Conservation (phyloP, 495 filamentous ascomycete species). For the Penicillium subrubescens region DNA sequence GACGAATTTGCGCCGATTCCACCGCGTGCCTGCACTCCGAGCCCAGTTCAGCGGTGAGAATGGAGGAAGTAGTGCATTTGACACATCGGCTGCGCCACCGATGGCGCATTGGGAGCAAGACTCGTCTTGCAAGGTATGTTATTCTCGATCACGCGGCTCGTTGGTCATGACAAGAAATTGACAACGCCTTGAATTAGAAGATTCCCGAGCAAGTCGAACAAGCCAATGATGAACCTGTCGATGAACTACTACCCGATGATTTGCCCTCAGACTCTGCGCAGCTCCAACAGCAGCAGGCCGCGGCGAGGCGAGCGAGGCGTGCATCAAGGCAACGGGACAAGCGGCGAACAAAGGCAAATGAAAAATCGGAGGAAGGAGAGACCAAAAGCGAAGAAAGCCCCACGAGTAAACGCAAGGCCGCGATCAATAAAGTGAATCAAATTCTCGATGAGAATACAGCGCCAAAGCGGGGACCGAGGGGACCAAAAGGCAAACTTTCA, state of each 20-base stretch:
- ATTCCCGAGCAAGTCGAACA: not conserved
- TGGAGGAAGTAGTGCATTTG: not conserved
- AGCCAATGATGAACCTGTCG: not conserved
- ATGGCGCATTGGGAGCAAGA: not conserved
- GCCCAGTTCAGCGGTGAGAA: conserved; percentile 7
- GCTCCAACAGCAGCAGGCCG: not conserved
- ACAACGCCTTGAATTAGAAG: not conserved
- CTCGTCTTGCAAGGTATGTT: not conserved
- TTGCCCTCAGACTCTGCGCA: not conserved
- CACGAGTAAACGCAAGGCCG: not conserved
- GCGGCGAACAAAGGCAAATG: not conserved
- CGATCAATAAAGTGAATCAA: conserved; percentile 1
- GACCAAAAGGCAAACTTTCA: conserved; percentile 12
- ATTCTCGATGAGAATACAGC: conserved; percentile 7
- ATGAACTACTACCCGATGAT: not conserved
- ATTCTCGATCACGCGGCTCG: not conserved
- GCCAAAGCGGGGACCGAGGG: not conserved
- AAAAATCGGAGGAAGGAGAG: not conserved
- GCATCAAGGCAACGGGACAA: conserved; percentile 4
- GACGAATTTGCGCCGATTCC: conserved; percentile 33
- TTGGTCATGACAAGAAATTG: not conserved
- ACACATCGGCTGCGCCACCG: not conserved
- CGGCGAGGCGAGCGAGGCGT: not conserved
- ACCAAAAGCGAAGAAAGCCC: not conserved
- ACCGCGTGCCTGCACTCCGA: conserved; percentile 22